Conservation (phyloP, 2,329 filamentous ascomycete genomes). For the Phyllosticta ampelicida region DNA sequence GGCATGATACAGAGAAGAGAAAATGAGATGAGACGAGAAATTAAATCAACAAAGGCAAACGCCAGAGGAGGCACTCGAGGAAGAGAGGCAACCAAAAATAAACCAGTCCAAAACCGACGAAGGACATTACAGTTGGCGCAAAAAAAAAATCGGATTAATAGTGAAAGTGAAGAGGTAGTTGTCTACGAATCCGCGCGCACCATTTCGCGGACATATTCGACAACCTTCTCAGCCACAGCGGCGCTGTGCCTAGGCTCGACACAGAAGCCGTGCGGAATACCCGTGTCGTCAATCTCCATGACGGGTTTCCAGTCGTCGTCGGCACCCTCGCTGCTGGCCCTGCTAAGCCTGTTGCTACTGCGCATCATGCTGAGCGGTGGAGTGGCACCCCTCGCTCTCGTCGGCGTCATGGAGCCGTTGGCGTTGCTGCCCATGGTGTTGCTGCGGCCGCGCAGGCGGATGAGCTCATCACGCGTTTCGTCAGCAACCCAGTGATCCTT, state of each 20-base stretch:
- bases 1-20: too few species aligned
- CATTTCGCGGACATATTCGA: conserved; percentile 37
- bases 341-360: conserved; percentile 23
- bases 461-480: conserved; percentile 45
- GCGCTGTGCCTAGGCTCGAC: conserved; percentile 36
- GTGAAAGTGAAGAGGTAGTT: too few species aligned
- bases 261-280: conserved; percentile 50
- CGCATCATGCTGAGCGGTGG: conserved; percentile 49
- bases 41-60: too few species aligned
- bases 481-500: conserved; percentile 53
- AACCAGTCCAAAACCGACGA: too few species aligned
- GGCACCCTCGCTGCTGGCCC: conserved; percentile 16
- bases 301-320: conserved; percentile 33
- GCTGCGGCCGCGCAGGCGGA: conserved; percentile 31
- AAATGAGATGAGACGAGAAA: too few species aligned
- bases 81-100: too few species aligned
- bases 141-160: too few species aligned
- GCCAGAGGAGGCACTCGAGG: too few species aligned
- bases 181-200: conserved; percentile 9
- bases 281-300: conserved; percentile 46
- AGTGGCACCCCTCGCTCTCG: conserved; percentile 44
- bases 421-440: conserved; percentile 18
- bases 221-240: conserved; percentile 42
- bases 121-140: too few species aligned
- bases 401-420: conserved; percentile 41